These are phyloP conservation scores for Citrus glauca DNA, from an alignment of 345 rosid genomes.

Conservation along the genomic window DNA sequence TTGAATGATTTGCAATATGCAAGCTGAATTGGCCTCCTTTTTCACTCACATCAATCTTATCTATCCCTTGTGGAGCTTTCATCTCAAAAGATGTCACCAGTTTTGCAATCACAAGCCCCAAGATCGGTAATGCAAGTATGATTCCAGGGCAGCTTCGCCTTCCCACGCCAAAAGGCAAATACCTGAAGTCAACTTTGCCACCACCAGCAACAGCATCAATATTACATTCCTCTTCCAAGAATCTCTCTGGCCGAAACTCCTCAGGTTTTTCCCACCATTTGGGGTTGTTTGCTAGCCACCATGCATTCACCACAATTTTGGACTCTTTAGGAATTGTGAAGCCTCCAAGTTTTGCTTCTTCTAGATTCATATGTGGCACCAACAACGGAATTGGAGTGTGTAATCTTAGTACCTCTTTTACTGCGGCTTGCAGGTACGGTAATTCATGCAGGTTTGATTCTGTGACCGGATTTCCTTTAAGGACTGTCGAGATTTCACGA, in stretches of 20 bases:
- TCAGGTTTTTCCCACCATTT: conserved; percentile 48
- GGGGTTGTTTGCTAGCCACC: conserved; percentile 71
- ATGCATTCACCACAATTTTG: conserved; percentile 60
- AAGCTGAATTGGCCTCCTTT: conserved; percentile 73
- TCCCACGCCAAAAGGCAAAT: conserved; percentile 57
- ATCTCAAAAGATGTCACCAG: conserved; percentile 47
- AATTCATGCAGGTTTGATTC: conserved; percentile 39
- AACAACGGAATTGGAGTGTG: conserved; percentile 58
- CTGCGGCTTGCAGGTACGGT: conserved; percentile 54
- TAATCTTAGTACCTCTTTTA: conserved; percentile 54
- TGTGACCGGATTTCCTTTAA: conserved; percentile 31
- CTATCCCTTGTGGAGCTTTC: conserved; percentile 31
- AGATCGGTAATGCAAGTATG: conserved; percentile 55
- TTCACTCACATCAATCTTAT: conserved; percentile 46
- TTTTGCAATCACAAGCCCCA: conserved; percentile 47
- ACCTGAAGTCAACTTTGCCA: conserved; percentile 56
- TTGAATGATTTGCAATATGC: conserved; percentile 58
- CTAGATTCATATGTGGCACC: conserved; percentile 68
- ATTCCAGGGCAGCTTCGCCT: conserved; percentile 62
- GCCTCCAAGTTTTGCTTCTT: conserved; percentile 51
- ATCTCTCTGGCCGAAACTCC: conserved; percentile 55
- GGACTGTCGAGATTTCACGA: conserved; percentile 33
- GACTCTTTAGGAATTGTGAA: conserved; percentile 54
- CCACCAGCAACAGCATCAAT: conserved; percentile 48
- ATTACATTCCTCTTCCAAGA: conserved; percentile 41